Percentiles rank a stretch among this genome's conserved stretches.
phyloP scores from a whole-genome alignment of 495 filamentous ascomycete genomes.

The Penicillium egyptiacum region DNA sequence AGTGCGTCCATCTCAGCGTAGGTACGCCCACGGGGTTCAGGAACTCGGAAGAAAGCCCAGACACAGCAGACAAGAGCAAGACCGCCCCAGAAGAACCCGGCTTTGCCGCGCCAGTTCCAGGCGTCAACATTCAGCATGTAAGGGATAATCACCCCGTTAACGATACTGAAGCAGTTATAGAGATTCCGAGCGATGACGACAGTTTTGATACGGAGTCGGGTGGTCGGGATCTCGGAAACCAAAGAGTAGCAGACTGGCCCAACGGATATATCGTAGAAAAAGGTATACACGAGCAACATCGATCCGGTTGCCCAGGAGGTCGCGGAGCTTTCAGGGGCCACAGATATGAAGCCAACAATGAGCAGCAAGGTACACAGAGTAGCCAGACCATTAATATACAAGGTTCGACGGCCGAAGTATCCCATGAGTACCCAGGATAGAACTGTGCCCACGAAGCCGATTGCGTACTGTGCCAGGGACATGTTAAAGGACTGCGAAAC shows the following conservation, averaged over 20 bases:
- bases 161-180: constrained; percentile 57
- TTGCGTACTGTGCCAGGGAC: constrained; percentile 28
- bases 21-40: constrained; percentile 59
- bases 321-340: constrained; percentile 42
- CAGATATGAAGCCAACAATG: constrained; percentile 60
- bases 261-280: constrained; percentile 55
- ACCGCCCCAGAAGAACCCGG: constrained; percentile 68
- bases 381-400: constrained; percentile 52
- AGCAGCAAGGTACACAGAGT: constrained; percentile 51
- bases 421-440: constrained; percentile 33
- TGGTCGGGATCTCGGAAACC: constrained; percentile 58
- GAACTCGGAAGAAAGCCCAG: constrained; percentile 55
- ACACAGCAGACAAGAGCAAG: constrained; percentile 41
- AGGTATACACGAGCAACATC: constrained; percentile 58
- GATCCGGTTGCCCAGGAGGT: constrained; percentile 54
- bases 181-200: constrained; percentile 61
- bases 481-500: constrained; percentile 35
- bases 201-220: constrained; percentile 59
- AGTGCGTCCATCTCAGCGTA: constrained; percentile 56
- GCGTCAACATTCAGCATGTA: constrained; percentile 67
- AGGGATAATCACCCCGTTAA: constrained; percentile 62
- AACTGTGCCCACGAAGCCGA: constrained; percentile 31
- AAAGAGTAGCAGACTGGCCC: constrained; percentile 64
- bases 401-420: constrained; percentile 51
- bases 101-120: constrained; percentile 62